A percentile compares a stretch with the other conserved stretches of the same genome.
These are phyloP conservation scores for Lepiota subincarnata DNA, from an alignment of 768 basidiomycete species.

Conservation along the genomic window DNA sequence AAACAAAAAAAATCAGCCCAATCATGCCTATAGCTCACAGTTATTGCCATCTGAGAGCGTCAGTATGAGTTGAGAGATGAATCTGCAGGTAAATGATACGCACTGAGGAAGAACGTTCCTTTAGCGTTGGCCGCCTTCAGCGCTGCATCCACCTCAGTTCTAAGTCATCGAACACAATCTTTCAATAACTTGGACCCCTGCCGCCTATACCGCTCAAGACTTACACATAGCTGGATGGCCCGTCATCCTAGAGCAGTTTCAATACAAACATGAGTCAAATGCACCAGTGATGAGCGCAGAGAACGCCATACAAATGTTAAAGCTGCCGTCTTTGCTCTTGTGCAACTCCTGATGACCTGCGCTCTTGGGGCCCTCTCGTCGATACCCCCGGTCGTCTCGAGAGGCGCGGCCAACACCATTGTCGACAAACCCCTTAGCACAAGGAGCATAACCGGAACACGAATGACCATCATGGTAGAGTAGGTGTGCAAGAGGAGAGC, in stretches of 20 bases:
- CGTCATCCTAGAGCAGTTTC: constrained; percentile 26
- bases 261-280: neutral
- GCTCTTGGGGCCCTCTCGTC: constrained; percentile 16
- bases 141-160: constrained; percentile 18
- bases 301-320: constrained; percentile 33
- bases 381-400: neutral
- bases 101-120: constrained; percentile 32
- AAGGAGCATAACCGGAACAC: neutral
- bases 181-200: neutral
- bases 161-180: neutral
- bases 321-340: constrained; percentile 33
- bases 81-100: neutral
- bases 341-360: constrained; percentile 31
- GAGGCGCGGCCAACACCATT: neutral
- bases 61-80: neutral
- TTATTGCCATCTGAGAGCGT: constrained; percentile 10
- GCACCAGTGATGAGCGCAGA: neutral
- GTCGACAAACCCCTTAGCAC: neutral
- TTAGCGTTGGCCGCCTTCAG: constrained; percentile 20
- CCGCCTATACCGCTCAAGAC: neutral
- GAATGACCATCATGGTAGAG: neutral
- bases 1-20: neutral
- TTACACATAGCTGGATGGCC: constrained; percentile 29
- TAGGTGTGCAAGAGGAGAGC: neutral
- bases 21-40: constrained; percentile 1